Evolutionary conservation across 2,329 filamentous ascomycete species (phyloP), one percentile per base, ranked within the genome.

Genomic region (Cadophora sp.): DNA sequence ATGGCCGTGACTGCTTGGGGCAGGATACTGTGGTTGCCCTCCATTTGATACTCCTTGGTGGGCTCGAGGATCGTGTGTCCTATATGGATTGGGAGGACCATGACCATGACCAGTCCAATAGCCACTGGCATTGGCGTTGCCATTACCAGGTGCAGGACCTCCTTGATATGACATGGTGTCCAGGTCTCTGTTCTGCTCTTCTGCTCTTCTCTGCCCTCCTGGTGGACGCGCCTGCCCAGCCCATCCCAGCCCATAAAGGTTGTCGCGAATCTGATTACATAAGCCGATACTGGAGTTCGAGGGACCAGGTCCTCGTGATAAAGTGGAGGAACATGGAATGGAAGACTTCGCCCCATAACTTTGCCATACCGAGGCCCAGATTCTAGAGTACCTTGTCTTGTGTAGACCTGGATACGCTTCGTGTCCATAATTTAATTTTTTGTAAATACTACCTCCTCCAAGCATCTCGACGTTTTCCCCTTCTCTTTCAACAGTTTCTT

Each of bases 81-180:
- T 53, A 36, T 69, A 72, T 18, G 59, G 55, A 64, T 70, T 70
- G 11, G 72, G 69, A 39, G 67, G 68, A 59, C 58, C 50, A 30
- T 73, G 68, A 48, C 59, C 51, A 30, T 73, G 68, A 14, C 69
- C 69, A 68, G 64, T 33, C 73, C 72, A 74, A 62, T 72, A 74
- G 65, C 68, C 68, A 58, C 27, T 30, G 27, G 27, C 27, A 30
- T 30, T 30, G 27, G 27, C 27, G 6, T 30, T 58, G 50, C 48
- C 33, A 67, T 73, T 70, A 16, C 66, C 56, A 67, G 69, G 72
- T 63, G 61, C 45, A 22, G 68, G 71, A 45, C 70, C 71, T 58
- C 74, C 74, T 67, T 72, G 69, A 67, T 74, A 75, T 48, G 73
- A 73, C 73, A 75, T 75, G 33, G 27, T 63, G 66, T 48, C 53